Evolutionary conservation across 495 filamentous ascomycete genomes (phyloP), one percentile per base, ranked within the genome.

Genomic region (Xylaria longipes): DNA sequence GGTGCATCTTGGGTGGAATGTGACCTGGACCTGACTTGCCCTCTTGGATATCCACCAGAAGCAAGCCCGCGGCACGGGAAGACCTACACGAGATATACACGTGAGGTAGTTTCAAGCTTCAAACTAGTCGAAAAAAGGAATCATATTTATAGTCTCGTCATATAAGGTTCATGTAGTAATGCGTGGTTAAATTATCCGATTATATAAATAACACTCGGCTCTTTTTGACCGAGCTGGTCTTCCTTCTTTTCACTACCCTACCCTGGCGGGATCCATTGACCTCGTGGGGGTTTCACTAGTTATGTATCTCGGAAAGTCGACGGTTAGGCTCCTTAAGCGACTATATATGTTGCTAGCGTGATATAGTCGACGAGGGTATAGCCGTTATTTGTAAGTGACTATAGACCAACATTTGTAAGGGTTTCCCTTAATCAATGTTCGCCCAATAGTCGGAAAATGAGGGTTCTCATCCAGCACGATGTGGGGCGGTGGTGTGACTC

Each of bases 1-100:
- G 63, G 63, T 66, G 63, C 63, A 52, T 66, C 31, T 15, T 17
- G 17, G 17, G 43, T 67, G 65, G 65, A 43, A 56, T 54, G 46
- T 56, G 48, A 50, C 46, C 35, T 39, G 65, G 48, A 50, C 46
- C 35, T 39, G 65, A 56, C 33, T 27, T 27, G 48, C n/a, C 17
- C 33, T 17, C 33, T 17, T 8, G 14, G 46, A 56, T 54, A 54
- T 29, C 48, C 45, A 54, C 35, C 22, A 35, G 31, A 65, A 39
- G 65, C 35, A 67, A 25, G 67, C 54, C 27, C 8, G 67, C 9
- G 67, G 67, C 67, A 61, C 54, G 39, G 46, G 22, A 46, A 9
- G 15, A 66, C 9, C 20, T 37, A 60, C 22, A 61, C 56, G 54
- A 69, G 67, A 50, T 48, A 43, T 14, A 22, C 58, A 22, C 58